A percentile compares a stretch with the other conserved stretches of the same genome.
Evolutionary conservation across 805 yeast genomes (phyloP).

Genomic region (Pichia cabralensis): DNA sequence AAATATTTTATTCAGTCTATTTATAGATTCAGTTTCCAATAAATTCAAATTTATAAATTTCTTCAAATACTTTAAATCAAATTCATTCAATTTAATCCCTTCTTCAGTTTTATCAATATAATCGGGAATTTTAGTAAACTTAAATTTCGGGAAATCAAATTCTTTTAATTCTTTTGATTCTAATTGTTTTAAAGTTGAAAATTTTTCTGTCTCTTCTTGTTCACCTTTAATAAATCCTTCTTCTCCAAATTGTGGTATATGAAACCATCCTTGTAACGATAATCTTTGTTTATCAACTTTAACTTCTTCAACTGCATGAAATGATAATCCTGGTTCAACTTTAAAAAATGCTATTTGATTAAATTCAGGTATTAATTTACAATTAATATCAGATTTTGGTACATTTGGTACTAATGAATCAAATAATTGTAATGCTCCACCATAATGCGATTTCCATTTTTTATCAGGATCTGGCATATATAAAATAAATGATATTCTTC

Average conservation of each 20-base stretch:
- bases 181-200: conserved; percentile 68
- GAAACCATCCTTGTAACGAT: conserved; percentile 98
- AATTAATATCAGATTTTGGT: conserved; percentile 67
- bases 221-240: conserved; percentile 76
- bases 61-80: conserved; percentile 40
- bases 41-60: conserved; percentile 49
- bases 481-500: conserved; percentile 86
- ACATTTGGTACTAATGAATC: conserved; percentile 84
- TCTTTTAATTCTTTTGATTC: conserved; percentile 70
- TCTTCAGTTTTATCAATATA: conserved; percentile 11
- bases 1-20: conserved; percentile 41
- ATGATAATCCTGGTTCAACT: conserved; percentile 92
- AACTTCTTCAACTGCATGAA: conserved; percentile 98
- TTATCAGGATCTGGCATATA: conserved; percentile 90
- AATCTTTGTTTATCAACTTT: conserved; percentile 81
- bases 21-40: conserved; percentile 30
- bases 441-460: conserved; percentile 83
- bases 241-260: conserved; percentile 91
- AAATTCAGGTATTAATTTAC: conserved; percentile 79
- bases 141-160: conserved; percentile 70
- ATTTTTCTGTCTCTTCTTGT: conserved; percentile 65
- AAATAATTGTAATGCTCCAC: conserved; percentile 83
- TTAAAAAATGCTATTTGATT: conserved; percentile 94
- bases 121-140: conserved; percentile 18
- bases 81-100: conserved; percentile 22